Evolutionary conservation across 768 basidiomycete species (phyloP).

Genomic region (Tylopilus subfusipes): DNA sequence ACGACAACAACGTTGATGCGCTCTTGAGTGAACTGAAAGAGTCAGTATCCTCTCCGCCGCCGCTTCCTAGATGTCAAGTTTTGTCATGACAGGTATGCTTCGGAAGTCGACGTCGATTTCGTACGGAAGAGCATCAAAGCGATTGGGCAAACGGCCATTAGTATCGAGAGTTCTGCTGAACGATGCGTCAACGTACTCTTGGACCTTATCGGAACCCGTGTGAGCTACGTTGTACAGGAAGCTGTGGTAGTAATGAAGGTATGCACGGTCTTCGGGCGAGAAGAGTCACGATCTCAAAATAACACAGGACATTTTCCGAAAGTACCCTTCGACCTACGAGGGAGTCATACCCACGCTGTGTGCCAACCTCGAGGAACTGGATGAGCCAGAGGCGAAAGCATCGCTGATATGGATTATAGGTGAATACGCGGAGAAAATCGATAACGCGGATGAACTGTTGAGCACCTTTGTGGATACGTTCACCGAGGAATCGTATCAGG

Average conservation of each 20-base stretch:
- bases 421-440: constrained; percentile 96
- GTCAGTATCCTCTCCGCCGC: constrained; percentile 43
- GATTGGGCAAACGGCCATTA: constrained; percentile 94
- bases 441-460: constrained; percentile 92
- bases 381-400: constrained; percentile 97
- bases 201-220: constrained; percentile 87
- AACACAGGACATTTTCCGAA: constrained; percentile 90
- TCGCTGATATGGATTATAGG: constrained; percentile 99
- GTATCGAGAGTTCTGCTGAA: constrained; percentile 90
- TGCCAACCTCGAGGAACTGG: constrained; percentile 91
- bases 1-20: constrained; percentile 91
- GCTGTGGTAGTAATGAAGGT: constrained; percentile 99
- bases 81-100: constrained; percentile 67
- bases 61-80: constrained; percentile 1
- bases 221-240: constrained; percentile 98
- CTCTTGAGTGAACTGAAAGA: constrained; percentile 94
- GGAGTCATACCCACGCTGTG: constrained; percentile 95
- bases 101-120: constrained; percentile 98
- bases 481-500: constrained; percentile 89
- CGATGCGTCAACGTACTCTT: constrained; percentile 92
- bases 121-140: constrained; percentile 93
- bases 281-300: background rate
- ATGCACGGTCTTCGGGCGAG: constrained; percentile 6
- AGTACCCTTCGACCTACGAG: constrained; percentile 95
- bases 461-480: constrained; percentile 89